Evolutionary conservation across 1,284 basidiomycete species (phyloP), one percentile per base, ranked within the genome.

Genomic region (Baeospora myosura): DNA sequence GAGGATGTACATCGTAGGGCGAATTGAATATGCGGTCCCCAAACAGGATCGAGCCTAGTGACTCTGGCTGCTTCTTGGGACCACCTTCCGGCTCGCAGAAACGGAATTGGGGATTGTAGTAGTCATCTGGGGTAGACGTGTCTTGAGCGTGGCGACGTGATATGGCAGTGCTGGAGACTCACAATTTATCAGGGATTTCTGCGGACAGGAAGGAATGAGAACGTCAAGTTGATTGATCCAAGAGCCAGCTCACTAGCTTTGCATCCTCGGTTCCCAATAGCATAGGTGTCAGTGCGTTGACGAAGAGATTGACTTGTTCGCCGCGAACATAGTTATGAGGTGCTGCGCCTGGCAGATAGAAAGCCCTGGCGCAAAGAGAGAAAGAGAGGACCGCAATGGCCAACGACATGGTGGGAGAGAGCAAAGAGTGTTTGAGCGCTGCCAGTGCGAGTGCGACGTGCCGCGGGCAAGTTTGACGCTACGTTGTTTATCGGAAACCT

Each of bases 11-110:
- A 52, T 93, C 73, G 56, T 93, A 94, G 2, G 88, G 85, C 5
- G 89, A 91, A 58, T 85, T 83, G 64, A 94, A 91, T 57, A 98
- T 93, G 46, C 95, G 77, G 68, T 98, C 95, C 22, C 95, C 95
- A 54, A 97, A 97, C 11, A 98, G 69, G 49, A 96, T 93, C 22
- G 89, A 91, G 3, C 95, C 95, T 20, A 98, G 69, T 1, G 84
- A 88, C 63, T 96, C 94, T 10, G 88, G 81, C 58, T 92, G 82
- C 52, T 83, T 81, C 56, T 81, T 65, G 1, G 84, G 80, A 3
- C 89, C 90, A 5, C 71, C 81, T 38, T 75, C 65, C 4, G 95
- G 95, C 49, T 75, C 56, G 58, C 95, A 98, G 63, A 98, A 98
- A 49, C 83, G 82, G 52, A 98, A 88, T 32, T 69, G 68, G 1